Base-by-base conservation (phyloP, 495 filamentous ascomycete genomes). In the Rostrohypoxylon terebratum region DNA sequence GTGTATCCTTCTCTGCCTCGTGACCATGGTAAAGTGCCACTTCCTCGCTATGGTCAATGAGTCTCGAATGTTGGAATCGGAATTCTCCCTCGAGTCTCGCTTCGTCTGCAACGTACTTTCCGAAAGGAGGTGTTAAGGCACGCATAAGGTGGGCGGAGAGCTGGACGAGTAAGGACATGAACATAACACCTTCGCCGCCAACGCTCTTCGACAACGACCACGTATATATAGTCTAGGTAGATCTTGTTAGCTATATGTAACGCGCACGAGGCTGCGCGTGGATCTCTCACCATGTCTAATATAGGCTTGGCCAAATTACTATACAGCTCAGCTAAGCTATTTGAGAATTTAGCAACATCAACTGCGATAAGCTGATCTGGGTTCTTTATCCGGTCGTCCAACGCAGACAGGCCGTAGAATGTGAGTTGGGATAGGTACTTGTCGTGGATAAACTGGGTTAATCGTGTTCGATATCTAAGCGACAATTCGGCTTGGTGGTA, bases 311-410 rank as follows among this genome's bases (percentile, higher is more conserved):
- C 96, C n/a, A 99, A 82, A 77, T 98, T 98, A 42, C 94, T 96
- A 82, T 99, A 99, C 25, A 99, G 83, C 74, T 99, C 96, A 4
- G 96, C 94, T 57, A 98, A 81, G 68, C 92, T 96, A 77, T 97
- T 97, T 7, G 95, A 96, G 84, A 98, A 99, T 71, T 94, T 94
- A 58, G 95, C 90, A 3, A 98, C 94, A 77, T 99, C 96, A 8
- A 98, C 94, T 0, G 94, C 94, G 73, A 99, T 97, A 14, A 98
- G 89, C 81, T 99, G 96, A 80, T 99, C 96, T 7, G 96, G 93
- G 76, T 99, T 99, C 84, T 97, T 97, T 84, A 99, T 97, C 67
- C 96, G 91, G 78, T 99, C 96, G 71, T 99, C 96, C 40, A 99
- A 83, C 2, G 96, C 94, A 1, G 94, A 96, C 47, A 99, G 92